Percentiles rank a stretch among this genome's conserved stretches.
phyloP scores from a whole-genome alignment of 179 eudicot genomes.

The Pouteria campechiana region DNA sequence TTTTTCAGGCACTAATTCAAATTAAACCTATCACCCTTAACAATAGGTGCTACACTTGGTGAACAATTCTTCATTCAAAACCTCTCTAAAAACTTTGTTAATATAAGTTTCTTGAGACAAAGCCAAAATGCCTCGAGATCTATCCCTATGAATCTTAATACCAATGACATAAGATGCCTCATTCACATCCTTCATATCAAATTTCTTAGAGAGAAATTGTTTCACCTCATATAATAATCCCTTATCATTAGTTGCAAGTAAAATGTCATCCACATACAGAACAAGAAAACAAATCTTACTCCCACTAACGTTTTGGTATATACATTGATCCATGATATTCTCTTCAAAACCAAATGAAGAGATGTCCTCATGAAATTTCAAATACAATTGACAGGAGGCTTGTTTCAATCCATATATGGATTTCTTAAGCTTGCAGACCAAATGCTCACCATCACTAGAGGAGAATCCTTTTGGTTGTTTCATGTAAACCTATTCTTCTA shows the following conservation, averaged over 20 bases:
- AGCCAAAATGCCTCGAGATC: neutral
- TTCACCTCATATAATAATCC: neutral
- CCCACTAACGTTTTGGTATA: neutral
- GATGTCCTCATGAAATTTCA: too few species aligned
- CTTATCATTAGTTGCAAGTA: neutral
- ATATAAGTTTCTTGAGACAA: neutral
- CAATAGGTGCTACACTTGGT: neutral
- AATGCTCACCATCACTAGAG: neutral
- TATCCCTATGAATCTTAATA: neutral
- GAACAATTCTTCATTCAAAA: neutral
- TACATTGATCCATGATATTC: neutral
- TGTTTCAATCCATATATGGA: slow-evolving; percentile 1
- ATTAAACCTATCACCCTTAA: neutral
- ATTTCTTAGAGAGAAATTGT: neutral
- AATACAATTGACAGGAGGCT: too few species aligned
- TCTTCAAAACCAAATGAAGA: neutral
- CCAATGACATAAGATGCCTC: neutral
- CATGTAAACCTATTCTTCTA: too few species aligned
- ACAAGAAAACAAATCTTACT: neutral
- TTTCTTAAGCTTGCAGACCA: slow-evolving; percentile 2
- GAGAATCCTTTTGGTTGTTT: neutral
- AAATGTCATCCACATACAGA: neutral
- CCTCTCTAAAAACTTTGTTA: neutral
- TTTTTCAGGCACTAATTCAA: neutral
- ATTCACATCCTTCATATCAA: slow-evolving; percentile 1